These are phyloP conservation scores for Nicotiana benthamiana DNA, from an alignment of 257 asterid genomes.

Conservation along the genomic window DNA sequence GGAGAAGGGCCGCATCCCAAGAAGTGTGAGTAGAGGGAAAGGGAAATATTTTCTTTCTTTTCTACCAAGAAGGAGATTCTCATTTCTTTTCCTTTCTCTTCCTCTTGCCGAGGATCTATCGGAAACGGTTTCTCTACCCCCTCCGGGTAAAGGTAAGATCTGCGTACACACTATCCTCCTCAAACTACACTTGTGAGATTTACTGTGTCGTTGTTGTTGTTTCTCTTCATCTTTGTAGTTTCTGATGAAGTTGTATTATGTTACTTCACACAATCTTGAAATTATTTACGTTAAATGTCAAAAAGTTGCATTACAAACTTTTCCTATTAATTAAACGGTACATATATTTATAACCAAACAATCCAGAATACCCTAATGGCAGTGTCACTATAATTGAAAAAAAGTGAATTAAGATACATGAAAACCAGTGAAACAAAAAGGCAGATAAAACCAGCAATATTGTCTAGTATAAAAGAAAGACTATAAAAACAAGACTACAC, in stretches of 20 bases:
- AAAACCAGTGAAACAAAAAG: neutral
- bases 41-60: neutral
- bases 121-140: too few relatives aligned
- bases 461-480: neutral
- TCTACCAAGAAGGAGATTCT: neutral
- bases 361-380: neutral
- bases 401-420: neutral
- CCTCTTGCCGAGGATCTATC: too few relatives aligned
- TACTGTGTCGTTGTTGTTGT: too few relatives aligned
- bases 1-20: too few relatives aligned
- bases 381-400: neutral
- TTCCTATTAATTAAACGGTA: neutral
- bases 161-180: too few relatives aligned
- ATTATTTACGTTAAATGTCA: neutral
- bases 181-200: too few relatives aligned
- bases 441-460: neutral
- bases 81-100: neutral
- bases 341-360: neutral
- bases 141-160: too few relatives aligned
- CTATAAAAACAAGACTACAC: neutral
- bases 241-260: neutral
- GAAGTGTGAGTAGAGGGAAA: neutral
- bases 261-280: neutral
- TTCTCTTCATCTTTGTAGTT: neutral
- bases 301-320: neutral